phyloP scores from a whole-genome alignment of 1,139 yeast species.

The Eremothecium cymbalariae region DNA sequence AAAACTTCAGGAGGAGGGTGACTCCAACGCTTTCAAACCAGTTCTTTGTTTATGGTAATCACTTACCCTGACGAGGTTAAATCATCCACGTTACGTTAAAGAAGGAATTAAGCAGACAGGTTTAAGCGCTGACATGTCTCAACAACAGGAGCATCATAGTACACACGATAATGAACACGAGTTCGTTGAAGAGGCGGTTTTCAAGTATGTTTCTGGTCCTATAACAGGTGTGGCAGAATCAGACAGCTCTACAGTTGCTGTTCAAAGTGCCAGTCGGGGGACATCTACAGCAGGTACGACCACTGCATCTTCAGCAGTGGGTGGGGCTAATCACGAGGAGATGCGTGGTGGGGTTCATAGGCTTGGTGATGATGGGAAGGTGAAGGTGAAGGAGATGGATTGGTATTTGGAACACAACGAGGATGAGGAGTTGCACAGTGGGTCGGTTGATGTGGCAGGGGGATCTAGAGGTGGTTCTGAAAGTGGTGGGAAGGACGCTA shows the following conservation, averaged over 20 bases:
- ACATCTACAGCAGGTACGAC: slow-evolving; percentile 13
- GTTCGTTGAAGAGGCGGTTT: slow-evolving; percentile 51
- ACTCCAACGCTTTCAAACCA: neutral
- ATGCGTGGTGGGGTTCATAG: slow-evolving; percentile 7
- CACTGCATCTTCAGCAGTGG: slow-evolving; percentile 8
- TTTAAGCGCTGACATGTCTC: slow-evolving; percentile 4
- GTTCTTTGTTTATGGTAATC: slow-evolving; percentile 2
- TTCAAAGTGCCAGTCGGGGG: slow-evolving; percentile 2
- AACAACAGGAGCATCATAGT: slow-evolving; percentile 6
- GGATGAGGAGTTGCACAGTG: slow-evolving; percentile 12
- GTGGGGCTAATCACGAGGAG: neutral
- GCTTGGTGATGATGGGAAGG: slow-evolving; percentile 4
- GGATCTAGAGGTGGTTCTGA: slow-evolving; percentile 10
- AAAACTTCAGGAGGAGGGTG: slow-evolving; percentile 3
- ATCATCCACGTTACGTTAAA: neutral
- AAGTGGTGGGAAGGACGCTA: slow-evolving; percentile 24
- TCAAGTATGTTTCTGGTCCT: slow-evolving; percentile 50
- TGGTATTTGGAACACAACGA: slow-evolving; percentile 30
- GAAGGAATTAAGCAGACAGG: neutral
- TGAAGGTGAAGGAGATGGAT: slow-evolving; percentile 25
- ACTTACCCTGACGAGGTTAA: slow-evolving; percentile 7
- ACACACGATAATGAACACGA: slow-evolving; percentile 14
- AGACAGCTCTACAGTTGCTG: slow-evolving; percentile 5
- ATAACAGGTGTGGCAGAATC: slow-evolving; percentile 4
- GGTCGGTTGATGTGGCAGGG: slow-evolving; percentile 18